A percentile compares a stretch with the other conserved stretches of the same genome.
Evolutionary conservation across 495 filamentous ascomycete species (phyloP).

Genomic region (Filosporella fistucella): DNA sequence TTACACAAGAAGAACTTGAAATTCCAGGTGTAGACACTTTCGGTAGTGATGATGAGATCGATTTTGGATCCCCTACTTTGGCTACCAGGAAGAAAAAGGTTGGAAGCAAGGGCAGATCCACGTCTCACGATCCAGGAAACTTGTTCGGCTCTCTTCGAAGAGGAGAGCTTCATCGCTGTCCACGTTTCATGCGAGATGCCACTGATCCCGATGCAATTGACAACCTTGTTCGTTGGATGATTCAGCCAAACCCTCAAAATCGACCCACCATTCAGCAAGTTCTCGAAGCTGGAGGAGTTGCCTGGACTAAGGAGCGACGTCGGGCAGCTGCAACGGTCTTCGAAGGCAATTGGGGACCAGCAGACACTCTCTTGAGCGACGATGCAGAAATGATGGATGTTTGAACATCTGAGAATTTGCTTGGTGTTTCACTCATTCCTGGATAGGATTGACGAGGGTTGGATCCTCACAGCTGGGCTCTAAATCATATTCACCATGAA

Average conservation of each 20-base stretch:
- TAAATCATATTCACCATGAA: conserved; percentile 10
- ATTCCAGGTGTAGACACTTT: too few relatives aligned
- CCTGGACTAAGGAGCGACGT: conserved; percentile 70
- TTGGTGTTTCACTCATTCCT: conserved; percentile 20
- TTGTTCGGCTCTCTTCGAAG: conserved; percentile 24
- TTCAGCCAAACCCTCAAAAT: conserved; percentile 64
- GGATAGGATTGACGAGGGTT: conserved; percentile 22
- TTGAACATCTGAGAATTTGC: conserved; percentile 16
- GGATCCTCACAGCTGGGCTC: too few relatives aligned
- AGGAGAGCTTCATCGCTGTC: conserved; percentile 69
- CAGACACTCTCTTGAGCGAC: conserved; percentile 63
- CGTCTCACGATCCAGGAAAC: conserved; percentile 39
- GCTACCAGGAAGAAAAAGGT: conserved; percentile 19
- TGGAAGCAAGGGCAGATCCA: conserved; percentile 21
- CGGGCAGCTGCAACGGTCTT: conserved; percentile 84
- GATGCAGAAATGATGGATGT: conserved; percentile 74
- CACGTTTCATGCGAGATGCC: conserved; percentile 78
- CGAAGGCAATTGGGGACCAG: conserved; percentile 93
- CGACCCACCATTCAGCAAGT: conserved; percentile 74
- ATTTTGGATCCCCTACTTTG: conserved; percentile 26
- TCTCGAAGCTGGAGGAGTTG: conserved; percentile 59
- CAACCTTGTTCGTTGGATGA: conserved; percentile 84
- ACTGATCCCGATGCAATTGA: conserved; percentile 69
- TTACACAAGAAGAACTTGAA: conserved; percentile 35
- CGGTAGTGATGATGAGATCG: conserved; percentile 29